Percentiles rank a stretch among this genome's conserved stretches.
Evolutionary conservation across 2,329 filamentous ascomycete species (phyloP).

Genomic region (Orbilia oligospora): DNA sequence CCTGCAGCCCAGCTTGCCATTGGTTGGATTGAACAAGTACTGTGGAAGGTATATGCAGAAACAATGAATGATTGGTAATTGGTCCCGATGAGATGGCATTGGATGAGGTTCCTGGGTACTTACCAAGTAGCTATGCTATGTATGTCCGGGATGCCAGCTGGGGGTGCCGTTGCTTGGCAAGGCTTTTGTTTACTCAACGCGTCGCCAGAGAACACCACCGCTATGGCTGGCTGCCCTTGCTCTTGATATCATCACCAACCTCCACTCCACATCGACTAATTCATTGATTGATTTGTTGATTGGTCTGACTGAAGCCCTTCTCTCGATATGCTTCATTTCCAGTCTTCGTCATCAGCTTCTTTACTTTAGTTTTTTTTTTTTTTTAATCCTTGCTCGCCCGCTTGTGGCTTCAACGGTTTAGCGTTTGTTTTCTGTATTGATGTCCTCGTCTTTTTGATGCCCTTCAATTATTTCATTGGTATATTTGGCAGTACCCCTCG

Average conservation of each 20-base stretch:
- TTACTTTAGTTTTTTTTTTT: not conserved
- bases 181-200: conserved; percentile 55
- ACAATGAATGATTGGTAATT: too few relatives aligned
- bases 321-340: conserved; percentile 1
- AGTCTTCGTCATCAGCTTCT: not conserved
- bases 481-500: not conserved
- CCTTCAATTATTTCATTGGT: not conserved
- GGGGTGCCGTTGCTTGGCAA: conserved; percentile 40
- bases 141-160: not conserved
- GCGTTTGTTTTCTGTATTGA: conserved; percentile 2
- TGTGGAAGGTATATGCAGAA: not conserved
- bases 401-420: conserved; percentile 2
- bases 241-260: conserved; percentile 5
- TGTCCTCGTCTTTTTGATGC: not conserved
- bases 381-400: not conserved
- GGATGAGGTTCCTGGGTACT: conserved; percentile 6
- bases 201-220: conserved; percentile 44
- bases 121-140: too few relatives aligned
- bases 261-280: not conserved
- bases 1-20: not conserved
- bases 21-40: not conserved
- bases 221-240: conserved; percentile 15
- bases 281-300: conserved; percentile 1
- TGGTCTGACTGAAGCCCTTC: not conserved
- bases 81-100: not conserved